phyloP scores from a whole-genome alignment of 169 alveolate species.

The Cryptosporidium bovis region DNA sequence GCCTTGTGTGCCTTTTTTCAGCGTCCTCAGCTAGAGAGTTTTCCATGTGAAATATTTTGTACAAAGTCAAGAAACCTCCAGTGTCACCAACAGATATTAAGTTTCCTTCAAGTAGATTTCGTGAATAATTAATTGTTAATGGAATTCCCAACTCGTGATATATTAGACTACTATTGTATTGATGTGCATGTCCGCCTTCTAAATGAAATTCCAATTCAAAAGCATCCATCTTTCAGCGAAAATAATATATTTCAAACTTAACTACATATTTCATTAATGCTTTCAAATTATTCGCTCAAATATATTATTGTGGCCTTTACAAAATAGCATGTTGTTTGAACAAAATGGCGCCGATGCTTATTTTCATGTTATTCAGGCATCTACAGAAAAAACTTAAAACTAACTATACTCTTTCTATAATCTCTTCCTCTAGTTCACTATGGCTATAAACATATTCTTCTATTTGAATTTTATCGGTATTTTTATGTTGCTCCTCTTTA shows the following conservation, averaged over 20 bases:
- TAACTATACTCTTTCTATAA: conserved; percentile 36
- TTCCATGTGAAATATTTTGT: not conserved
- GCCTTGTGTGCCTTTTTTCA: not conserved
- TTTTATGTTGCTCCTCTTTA: conserved; percentile 15
- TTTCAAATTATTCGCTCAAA: not conserved
- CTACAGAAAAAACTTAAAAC: not conserved
- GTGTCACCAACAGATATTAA: conserved; percentile 59
- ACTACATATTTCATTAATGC: not conserved
- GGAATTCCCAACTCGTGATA: conserved; percentile 61
- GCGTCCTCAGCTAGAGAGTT: not conserved
- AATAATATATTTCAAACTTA: not conserved
- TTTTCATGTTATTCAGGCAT: not conserved
- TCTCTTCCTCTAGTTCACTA: conserved; percentile 65
- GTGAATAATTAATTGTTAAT: conserved; percentile 35
- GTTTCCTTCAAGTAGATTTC: conserved; percentile 32
- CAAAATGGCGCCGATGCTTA: not conserved
- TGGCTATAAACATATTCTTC: conserved; percentile 63
- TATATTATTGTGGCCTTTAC: not conserved
- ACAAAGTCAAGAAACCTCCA: conserved; percentile 31
- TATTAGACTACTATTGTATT: conserved; percentile 1
- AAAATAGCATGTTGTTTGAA: not conserved
- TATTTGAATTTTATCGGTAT: conserved; percentile 30
- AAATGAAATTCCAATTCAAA: not conserved
- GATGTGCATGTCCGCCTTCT: not conserved
- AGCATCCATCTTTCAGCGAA: not conserved